Evolutionary conservation across 352 stramenopile species (phyloP), one percentile per base, ranked within the genome.

Genomic region (Pythium graminicola): DNA sequence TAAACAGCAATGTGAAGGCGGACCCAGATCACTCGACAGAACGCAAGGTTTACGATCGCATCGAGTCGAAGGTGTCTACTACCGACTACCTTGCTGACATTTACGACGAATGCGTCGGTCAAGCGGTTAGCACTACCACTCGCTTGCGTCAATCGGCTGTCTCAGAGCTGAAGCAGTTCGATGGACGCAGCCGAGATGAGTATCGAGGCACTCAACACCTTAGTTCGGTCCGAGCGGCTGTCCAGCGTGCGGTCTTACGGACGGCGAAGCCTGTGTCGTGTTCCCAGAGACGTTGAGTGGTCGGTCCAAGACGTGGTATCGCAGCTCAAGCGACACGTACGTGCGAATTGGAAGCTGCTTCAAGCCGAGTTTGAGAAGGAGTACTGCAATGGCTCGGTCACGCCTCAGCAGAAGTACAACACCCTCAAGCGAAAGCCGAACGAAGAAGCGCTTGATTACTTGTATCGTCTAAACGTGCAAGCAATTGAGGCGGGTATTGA

Each of bases 391-490:
- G 44, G n/a, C 0, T 16, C 26, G 19, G 35, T 54, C 22, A 36
- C 22, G 9, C 44, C 46, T 1, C 46, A 54, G 14, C 46, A 26
- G 0, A 20, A 28, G 0, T 65, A 65, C 58, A 57, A 44, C 40
- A 16, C 50, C 11, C 24, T 24, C 36, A 6, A 24, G 1, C 50
- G 51, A 11, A 41, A 50, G 24, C 11, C 23, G 36, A 57, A 60
- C 36, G 57, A 65, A 17, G 31, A 54, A 10, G 28, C 50, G 28
- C 4, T 65, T 16, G 51, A 60, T 29, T 65, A 65, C 39, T 19
- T 65, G 11, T 65, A 65, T 20, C 50, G 58, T 1, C 32, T 65
- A 2, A 65, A 61, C 26, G 38, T 65, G 1, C 24, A 35, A n/a
- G 38, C 31, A 3, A 27, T 9, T 9, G 38, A 48, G 1, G 50